A percentile compares a stretch with the other conserved stretches of the same genome.
Conservation (phyloP, 2,329 filamentous ascomycete species). For the Madurella mycetomatis region DNA sequence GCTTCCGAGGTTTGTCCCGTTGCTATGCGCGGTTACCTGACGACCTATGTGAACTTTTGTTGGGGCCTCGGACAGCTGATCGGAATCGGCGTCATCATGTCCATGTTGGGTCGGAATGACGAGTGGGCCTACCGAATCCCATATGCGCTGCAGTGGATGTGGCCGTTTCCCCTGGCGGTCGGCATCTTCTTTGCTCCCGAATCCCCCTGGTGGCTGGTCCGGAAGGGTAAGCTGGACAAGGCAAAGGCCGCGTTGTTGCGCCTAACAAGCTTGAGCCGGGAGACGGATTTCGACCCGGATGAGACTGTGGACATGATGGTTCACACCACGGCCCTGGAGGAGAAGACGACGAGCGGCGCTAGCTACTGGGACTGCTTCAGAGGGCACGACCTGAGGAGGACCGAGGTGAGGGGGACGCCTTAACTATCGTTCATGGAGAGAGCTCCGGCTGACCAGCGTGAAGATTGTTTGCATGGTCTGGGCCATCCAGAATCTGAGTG, state of each 20-base stretch:
- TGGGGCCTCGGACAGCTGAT: constrained; percentile 74
- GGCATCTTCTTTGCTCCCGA: constrained; percentile 66
- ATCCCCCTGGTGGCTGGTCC: constrained; percentile 73
- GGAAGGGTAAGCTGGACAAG: constrained; percentile 58
- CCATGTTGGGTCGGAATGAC: constrained; percentile 60
- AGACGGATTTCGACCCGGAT: constrained; percentile 72
- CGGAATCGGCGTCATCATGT: constrained; percentile 67
- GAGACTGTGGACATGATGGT: constrained; percentile 91
- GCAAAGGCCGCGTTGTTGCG: constrained; percentile 63
- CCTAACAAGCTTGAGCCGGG: constrained; percentile 57
- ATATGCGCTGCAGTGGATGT: constrained; percentile 74
- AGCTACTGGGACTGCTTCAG: constrained; percentile 81
- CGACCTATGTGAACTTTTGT: constrained; percentile 73
- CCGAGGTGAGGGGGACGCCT: constrained; percentile 43
- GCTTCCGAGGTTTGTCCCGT: constrained; percentile 70
- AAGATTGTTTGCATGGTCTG: constrained; percentile 58
- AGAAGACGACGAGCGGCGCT: constrained; percentile 67
- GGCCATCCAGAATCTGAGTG: constrained; percentile 60
- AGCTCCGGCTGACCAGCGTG: constrained; percentile 23
- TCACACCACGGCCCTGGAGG: constrained; percentile 77
- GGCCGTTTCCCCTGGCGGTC: constrained; percentile 63
- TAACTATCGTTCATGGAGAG: constrained; percentile 1
- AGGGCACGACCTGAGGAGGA: constrained; percentile 71
- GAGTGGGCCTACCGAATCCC: constrained; percentile 64
- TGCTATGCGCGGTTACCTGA: constrained; percentile 65